Evolutionary conservation across 768 basidiomycete species (phyloP).

Genomic region (Floccularia luteovirens): DNA sequence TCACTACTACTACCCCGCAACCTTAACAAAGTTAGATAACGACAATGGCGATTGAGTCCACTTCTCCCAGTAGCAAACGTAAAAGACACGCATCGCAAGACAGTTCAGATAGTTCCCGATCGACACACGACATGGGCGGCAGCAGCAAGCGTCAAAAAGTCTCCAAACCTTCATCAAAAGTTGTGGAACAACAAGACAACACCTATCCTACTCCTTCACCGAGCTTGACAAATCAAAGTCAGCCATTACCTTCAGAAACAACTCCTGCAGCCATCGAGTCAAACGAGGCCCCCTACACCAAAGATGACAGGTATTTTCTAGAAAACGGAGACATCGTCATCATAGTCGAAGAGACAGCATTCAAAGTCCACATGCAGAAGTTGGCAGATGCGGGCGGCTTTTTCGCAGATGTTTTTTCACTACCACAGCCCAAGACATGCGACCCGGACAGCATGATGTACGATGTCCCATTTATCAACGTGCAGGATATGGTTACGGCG

Average conservation of each 20-base stretch:
- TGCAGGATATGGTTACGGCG: constrained; percentile 5
- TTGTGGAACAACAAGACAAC: no score
- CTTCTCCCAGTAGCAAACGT: no score
- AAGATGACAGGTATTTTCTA: constrained; percentile 12
- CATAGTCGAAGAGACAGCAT: constrained; percentile 10
- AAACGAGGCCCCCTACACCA: constrained; percentile 2
- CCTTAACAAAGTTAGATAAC: no score
- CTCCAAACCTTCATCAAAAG: no score
- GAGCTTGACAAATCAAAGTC: no score
- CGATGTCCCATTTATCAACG: constrained; percentile 8
- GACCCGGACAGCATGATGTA: constrained; percentile 7
- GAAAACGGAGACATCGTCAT: constrained; percentile 15
- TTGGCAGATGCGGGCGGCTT: constrained; percentile 9
- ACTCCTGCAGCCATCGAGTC: neutral
- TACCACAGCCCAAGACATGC: constrained; percentile 9
- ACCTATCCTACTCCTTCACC: no score
- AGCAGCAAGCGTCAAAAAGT: no score
- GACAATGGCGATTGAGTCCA: no score
- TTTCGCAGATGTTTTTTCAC: constrained; percentile 10
- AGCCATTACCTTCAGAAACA: neutral
- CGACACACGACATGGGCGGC: no score
- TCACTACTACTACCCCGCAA: no score
- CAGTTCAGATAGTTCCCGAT: no score
- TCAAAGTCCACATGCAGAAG: constrained; percentile 12
- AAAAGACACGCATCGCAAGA: no score